phyloP scores from a whole-genome alignment of 163 green algal genomes.

The Botryococcus braunii region DNA sequence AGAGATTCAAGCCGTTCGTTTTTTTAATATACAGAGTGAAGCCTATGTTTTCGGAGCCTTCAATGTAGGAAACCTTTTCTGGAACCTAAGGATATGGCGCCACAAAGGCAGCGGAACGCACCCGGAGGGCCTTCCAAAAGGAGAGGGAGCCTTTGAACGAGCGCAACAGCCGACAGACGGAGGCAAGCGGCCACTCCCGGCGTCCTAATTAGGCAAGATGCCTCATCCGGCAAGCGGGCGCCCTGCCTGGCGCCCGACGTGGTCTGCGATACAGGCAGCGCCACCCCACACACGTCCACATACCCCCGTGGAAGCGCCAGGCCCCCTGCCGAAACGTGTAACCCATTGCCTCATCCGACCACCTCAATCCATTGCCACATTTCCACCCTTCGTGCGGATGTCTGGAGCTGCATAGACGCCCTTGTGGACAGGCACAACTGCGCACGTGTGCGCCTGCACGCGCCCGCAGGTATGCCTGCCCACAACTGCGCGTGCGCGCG shows the following conservation, averaged over 20 bases:
- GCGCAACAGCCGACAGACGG: constrained; percentile 54
- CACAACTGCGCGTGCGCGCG: no score
- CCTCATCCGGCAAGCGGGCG: background rate
- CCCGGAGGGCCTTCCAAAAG: constrained; percentile 81
- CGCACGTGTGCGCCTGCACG: no score
- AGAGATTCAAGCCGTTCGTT: background rate
- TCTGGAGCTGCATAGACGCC: no score
- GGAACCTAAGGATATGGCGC: background rate
- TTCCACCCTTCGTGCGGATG: no score
- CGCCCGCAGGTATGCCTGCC: no score
- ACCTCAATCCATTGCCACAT: no score
- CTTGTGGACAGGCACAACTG: no score
- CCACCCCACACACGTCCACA: constrained; percentile 42
- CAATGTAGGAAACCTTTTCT: background rate
- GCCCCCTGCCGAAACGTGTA: background rate
- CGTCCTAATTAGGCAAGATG: constrained; percentile 19
- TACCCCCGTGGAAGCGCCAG: constrained; percentile 23
- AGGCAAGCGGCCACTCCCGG: constrained; percentile 32
- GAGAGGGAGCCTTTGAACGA: constrained; percentile 69
- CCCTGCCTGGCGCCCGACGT: background rate
- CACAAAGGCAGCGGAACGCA: constrained; percentile 5
- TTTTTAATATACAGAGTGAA: background rate
- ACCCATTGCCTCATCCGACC: no score
- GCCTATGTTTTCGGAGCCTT: background rate
- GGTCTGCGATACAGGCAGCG: constrained; percentile 28